These are phyloP conservation scores for Acacia concinna DNA, from an alignment of 331 rosid genomes.

Conservation along the genomic window DNA sequence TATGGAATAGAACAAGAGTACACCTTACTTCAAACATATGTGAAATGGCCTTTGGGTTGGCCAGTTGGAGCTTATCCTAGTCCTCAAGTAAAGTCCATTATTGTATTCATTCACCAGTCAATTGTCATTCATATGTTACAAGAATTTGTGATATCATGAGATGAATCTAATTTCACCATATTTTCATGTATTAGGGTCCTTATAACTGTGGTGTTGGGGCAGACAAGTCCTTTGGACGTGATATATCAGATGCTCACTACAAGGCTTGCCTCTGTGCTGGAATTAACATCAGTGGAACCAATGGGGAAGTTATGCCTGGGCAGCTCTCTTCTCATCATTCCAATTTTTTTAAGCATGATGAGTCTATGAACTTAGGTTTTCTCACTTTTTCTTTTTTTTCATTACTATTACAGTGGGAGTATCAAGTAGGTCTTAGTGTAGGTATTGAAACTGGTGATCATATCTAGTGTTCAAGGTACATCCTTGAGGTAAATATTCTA, in stretches of 20 bases:
- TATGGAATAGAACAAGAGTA: conserved; percentile 98
- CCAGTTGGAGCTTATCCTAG: conserved; percentile 98
- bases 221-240: conserved; percentile 98
- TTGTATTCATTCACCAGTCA: background rate
- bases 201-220: conserved; percentile 94
- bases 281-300: conserved; percentile 94
- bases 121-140: conserved; percentile 18
- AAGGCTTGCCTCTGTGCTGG: conserved; percentile 99
- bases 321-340: conserved; percentile 52
- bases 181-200: conserved; percentile 68
- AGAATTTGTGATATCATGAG: background rate
- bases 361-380: conserved; percentile 11
- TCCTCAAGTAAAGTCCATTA: conserved; percentile 73
- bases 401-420: conserved; percentile 83
- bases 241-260: conserved; percentile 98
- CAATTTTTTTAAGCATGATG: conserved; percentile 26
- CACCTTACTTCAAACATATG: conserved; percentile 87
- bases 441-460: conserved; percentile 97
- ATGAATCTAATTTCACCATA: conserved; percentile 6
- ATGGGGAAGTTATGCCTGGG: conserved; percentile 99
- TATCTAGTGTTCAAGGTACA: conserved; percentile 86
- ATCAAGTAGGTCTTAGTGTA: conserved; percentile 98
- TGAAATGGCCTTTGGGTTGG: conserved; percentile 99
- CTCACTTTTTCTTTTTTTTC: conserved; percentile 20
- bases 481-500: conserved; percentile 78